These are phyloP conservation scores for Anthracocystis walkeri DNA, from an alignment of 1,284 basidiomycete genomes.

Conservation along the genomic window DNA sequence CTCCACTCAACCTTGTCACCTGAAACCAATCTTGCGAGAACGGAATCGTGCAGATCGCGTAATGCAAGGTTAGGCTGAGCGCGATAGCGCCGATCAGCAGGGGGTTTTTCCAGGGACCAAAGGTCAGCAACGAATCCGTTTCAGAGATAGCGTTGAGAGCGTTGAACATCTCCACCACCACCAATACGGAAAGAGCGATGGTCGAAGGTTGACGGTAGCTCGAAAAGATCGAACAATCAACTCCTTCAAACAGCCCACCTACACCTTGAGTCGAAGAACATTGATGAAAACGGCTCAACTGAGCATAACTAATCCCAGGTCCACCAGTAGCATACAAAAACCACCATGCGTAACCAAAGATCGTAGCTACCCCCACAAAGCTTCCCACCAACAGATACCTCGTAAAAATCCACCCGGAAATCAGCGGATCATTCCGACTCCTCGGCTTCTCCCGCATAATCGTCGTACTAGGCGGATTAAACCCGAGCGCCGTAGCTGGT, in stretches of 20 bases:
- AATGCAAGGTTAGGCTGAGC: constrained; percentile 89
- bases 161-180: constrained; percentile 98
- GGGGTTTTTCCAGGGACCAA: constrained; percentile 93
- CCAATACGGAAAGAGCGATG: constrained; percentile 92
- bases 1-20: constrained; percentile 89
- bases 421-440: constrained; percentile 86
- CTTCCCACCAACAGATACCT: constrained; percentile 91
- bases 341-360: constrained; percentile 99
- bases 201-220: constrained; percentile 86
- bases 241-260: constrained; percentile 78
- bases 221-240: constrained; percentile 94
- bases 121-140: constrained; percentile 87
- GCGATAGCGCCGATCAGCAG: constrained; percentile 79
- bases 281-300: constrained; percentile 78
- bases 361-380: constrained; percentile 94
- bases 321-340: constrained; percentile 90
- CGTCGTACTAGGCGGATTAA: constrained; percentile 90
- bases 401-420: constrained; percentile 94
- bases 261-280: constrained; percentile 73
- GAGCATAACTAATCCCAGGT: constrained; percentile 91
- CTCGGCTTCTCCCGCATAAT: constrained; percentile 95
- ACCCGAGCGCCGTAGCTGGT: constrained; percentile 96
- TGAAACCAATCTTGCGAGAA: constrained; percentile 75
- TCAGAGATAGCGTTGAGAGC: constrained; percentile 99
- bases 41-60: constrained; percentile 84